Percentiles rank a stretch among this genome's conserved stretches.
Conservation (phyloP, 768 basidiomycete genomes). For the Leccinum olivaceopallidum region DNA sequence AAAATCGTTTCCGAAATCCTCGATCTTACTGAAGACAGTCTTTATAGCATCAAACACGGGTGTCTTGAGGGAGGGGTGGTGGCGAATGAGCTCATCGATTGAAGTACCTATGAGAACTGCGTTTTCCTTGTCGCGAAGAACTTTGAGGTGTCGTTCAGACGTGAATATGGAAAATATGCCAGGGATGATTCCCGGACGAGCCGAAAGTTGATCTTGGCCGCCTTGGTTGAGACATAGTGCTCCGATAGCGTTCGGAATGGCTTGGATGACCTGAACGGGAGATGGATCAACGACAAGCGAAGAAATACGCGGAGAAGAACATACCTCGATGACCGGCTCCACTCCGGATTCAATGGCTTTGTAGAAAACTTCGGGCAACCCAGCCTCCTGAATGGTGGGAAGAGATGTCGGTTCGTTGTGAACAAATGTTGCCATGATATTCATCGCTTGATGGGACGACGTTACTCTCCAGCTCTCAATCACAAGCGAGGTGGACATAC, state of each 20-base stretch:
- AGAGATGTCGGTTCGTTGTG: constrained; percentile 99
- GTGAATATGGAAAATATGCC: constrained; percentile 86
- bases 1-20: constrained; percentile 67
- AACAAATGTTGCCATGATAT: constrained; percentile 94
- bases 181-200: constrained; percentile 80
- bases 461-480: constrained; percentile 10
- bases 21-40: constrained; percentile 67
- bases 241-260: constrained; percentile 93
- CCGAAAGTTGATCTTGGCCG: constrained; percentile 79
- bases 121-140: constrained; percentile 91
- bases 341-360: constrained; percentile 79
- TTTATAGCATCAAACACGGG: constrained; percentile 79
- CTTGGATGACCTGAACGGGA: constrained; percentile 72
- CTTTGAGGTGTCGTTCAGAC: constrained; percentile 77
- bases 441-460: constrained; percentile 55
- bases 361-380: constrained; percentile 89
- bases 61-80: constrained; percentile 86
- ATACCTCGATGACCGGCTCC: constrained; percentile 86
- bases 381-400: constrained; percentile 87
- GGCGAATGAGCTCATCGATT: constrained; percentile 93
- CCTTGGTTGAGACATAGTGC: constrained; percentile 92
- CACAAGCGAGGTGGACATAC: constrained; percentile 42
- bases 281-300: constrained; percentile 2
- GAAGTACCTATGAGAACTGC: constrained; percentile 85
- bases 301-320: constrained; percentile 4